Percentiles rank a stretch among this genome's conserved stretches.
Evolutionary conservation across 768 basidiomycete species (phyloP).

Genomic region (Neoboletus subvelutipes): DNA sequence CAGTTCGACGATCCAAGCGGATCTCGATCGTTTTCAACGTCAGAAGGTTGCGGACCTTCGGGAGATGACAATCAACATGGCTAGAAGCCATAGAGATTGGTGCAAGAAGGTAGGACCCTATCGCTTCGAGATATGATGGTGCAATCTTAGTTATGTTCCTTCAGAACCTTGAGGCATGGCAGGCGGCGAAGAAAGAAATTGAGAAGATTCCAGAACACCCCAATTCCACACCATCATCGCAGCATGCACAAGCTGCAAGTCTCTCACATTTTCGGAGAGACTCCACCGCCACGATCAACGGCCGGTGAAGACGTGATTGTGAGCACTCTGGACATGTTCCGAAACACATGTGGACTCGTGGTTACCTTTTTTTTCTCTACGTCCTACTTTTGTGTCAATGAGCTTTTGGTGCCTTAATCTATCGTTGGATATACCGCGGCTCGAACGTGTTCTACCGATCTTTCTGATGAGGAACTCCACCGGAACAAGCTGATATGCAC

Average conservation of each 20-base stretch:
- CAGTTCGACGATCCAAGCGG: constrained; percentile 93
- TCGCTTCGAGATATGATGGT: constrained; percentile 2
- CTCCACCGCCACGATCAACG: constrained; percentile 71
- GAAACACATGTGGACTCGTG: constrained; percentile 14
- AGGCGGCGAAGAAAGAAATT: constrained; percentile 91
- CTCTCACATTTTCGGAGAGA: constrained; percentile 53
- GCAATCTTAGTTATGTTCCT: constrained; percentile 17
- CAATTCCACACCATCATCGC: constrained; percentile 56
- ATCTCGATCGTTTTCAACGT: constrained; percentile 96
- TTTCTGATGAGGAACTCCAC: constrained; percentile 11
- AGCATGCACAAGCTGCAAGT: constrained; percentile 34
- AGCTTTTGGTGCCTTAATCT: constrained; percentile 20
- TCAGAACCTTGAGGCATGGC: constrained; percentile 96
- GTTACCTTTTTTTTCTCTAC: constrained; percentile 5
- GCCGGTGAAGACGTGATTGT: constrained; percentile 38
- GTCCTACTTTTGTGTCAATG: constrained; percentile 13
- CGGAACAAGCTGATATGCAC: neutral
- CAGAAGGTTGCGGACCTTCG: constrained; percentile 97
- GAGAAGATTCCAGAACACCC: constrained; percentile 90
- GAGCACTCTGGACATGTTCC: constrained; percentile 1
- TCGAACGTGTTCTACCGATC: constrained; percentile 7
- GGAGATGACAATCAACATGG: constrained; percentile 91
- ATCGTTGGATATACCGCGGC: constrained; percentile 22
- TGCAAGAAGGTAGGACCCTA: constrained; percentile 74
- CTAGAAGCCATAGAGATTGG: constrained; percentile 91